Evolutionary conservation across 305 asterid genomes (phyloP), one percentile per base, ranked within the genome.

Genomic region (Fraxinus velutina): DNA sequence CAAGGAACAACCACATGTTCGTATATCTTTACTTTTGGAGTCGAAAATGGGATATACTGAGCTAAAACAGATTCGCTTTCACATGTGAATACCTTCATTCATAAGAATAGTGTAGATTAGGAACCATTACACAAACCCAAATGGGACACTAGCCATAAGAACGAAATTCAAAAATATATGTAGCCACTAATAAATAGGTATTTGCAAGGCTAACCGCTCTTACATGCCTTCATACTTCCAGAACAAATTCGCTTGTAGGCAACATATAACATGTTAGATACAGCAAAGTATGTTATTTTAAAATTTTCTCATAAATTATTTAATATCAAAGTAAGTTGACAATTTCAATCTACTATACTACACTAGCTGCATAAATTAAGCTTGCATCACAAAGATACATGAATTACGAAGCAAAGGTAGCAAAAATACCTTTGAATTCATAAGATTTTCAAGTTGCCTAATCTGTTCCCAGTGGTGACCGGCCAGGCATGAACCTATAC

Each of bases 71-170:
- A 79, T 78, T 90, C 93, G 8, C 90, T 90, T 21, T 75, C 86
- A 87, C 98, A 92, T 0, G 99, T 95, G 88, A 87, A 92, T 66
- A 95, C 93, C 99, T 95, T 84, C 92, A 90, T 84, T 87, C 34
- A 74, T 10, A 83, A 77, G 76, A 83, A 83, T 80, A 78, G 39
- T 27, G 39, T 7, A 77, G 42, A 82, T 85, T 47, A 88, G 85
- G 64, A 39, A 64, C 70, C 62, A 76, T 8, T 47, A 39, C 29
- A 27, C 71, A 22, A 79, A 84, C 39, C 68, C 27, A 74, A 30
- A 71, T 22, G 32, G 44, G 47, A 73, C 50, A 44, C 75, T 70
- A 3, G 37, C 36, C 66, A 55, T 19, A 27, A 10, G n/a, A 3
- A 15, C 10, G 33, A 32, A 71, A 64, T 64, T 34, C 27, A 68